Conservation (phyloP, 306 rosid genomes). For the Ormosia emarginata region DNA sequence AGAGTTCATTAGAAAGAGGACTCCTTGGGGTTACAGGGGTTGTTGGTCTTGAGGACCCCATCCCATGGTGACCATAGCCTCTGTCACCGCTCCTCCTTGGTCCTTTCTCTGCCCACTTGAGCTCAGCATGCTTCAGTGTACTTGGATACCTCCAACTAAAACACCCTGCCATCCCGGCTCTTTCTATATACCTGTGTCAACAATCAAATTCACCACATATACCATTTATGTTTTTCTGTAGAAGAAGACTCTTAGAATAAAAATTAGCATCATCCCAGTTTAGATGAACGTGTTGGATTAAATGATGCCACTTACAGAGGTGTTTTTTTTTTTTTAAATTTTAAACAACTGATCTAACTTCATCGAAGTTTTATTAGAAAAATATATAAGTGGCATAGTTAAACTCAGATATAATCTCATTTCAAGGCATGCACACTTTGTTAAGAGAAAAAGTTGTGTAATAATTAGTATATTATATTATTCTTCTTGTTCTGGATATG, state of each 20-base stretch:
- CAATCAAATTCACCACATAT: neutral
- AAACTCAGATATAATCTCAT: neutral
- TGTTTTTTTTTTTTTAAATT: neutral
- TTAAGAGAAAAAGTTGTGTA: neutral
- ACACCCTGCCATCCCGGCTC: slow-evolving; percentile 62
- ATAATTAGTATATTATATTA: neutral
- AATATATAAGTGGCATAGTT: no score
- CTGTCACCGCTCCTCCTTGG: slow-evolving; percentile 50
- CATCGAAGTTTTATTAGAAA: no score
- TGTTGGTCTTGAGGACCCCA: slow-evolving; percentile 29
- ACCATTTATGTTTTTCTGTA: neutral
- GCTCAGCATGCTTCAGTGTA: slow-evolving; percentile 56
- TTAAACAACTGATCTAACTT: no score
- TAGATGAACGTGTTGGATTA: neutral
- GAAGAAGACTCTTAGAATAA: neutral
- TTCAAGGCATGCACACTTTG: neutral
- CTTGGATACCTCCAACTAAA: slow-evolving; percentile 55
- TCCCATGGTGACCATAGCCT: slow-evolving; percentile 32
- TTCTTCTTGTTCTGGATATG: neutral
- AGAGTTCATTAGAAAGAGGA: slow-evolving; percentile 19
- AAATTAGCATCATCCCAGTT: neutral
- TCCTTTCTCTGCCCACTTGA: slow-evolving; percentile 80
- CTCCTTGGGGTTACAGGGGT: slow-evolving; percentile 35
- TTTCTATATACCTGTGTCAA: slow-evolving; percentile 59
- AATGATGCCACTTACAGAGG: neutral